These are phyloP conservation scores for Ustilago xerochloae DNA, from an alignment of 1,284 basidiomycete genomes.

Conservation along the genomic window DNA sequence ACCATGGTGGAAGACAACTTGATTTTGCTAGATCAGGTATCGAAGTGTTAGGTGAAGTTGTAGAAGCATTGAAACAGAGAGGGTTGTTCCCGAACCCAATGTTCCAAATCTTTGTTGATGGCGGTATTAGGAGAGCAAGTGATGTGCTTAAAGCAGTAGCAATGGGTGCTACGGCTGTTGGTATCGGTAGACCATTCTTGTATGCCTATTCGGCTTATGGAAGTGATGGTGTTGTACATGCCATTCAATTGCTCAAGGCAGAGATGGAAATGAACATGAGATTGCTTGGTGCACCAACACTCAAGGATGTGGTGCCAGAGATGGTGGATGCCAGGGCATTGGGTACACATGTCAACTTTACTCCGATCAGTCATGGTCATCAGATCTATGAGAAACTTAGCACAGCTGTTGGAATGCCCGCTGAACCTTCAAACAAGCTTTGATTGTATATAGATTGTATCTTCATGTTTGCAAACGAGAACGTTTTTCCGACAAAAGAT, in stretches of 20 bases:
- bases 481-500: too few relatives aligned
- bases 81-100: slow-evolving; percentile 73
- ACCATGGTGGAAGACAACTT: slow-evolving; percentile 71
- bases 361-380: slow-evolving; percentile 44
- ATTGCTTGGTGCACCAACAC: slow-evolving; percentile 77
- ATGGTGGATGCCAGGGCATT: slow-evolving; percentile 77
- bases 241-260: slow-evolving; percentile 77
- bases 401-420: slow-evolving; percentile 56
- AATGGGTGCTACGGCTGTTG: slow-evolving; percentile 89
- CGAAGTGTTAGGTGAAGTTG: slow-evolving; percentile 80
- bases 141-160: slow-evolving; percentile 87
- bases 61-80: slow-evolving; percentile 77
- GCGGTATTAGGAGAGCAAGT: slow-evolving; percentile 81
- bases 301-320: slow-evolving; percentile 80
- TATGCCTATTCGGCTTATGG: slow-evolving; percentile 92
- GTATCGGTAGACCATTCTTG: slow-evolving; percentile 86
- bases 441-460: slow-evolving; percentile 12
- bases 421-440: slow-evolving; percentile 46
- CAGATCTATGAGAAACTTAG: slow-evolving; percentile 58
- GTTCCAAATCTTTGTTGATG: slow-evolving; percentile 86
- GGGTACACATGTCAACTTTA: slow-evolving; percentile 65
- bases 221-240: slow-evolving; percentile 80
- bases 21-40: slow-evolving; percentile 64
- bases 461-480: too few relatives aligned
- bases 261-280: slow-evolving; percentile 86